Percentiles rank a stretch among this genome's conserved stretches.
Evolutionary conservation across 2,329 filamentous ascomycete species (phyloP).

Genomic region (Arthrocladium fulminans): DNA sequence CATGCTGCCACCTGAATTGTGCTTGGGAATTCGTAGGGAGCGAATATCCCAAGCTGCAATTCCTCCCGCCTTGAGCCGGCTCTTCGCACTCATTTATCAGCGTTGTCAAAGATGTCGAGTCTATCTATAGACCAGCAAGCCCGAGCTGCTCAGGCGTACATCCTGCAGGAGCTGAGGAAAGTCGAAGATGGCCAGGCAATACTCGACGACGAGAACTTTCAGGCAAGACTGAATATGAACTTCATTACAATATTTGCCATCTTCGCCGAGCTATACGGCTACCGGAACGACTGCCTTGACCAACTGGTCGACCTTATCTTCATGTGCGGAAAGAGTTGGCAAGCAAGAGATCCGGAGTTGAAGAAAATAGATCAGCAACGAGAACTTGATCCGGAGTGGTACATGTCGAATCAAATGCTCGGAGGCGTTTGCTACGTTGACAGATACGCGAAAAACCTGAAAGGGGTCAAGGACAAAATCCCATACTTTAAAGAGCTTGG

Average conservation of each 20-base stretch:
- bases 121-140: constrained; percentile 20
- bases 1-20: no score
- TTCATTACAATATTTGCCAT: constrained; percentile 22
- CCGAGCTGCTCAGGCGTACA: constrained; percentile 20
- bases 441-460: constrained; percentile 17
- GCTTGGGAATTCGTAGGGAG: not conserved
- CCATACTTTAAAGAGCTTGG: constrained; percentile 22
- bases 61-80: not conserved
- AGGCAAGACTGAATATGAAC: constrained; percentile 16
- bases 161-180: constrained; percentile 19
- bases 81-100: no score
- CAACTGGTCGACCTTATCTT: constrained; percentile 20
- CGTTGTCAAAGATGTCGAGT: constrained; percentile 1
- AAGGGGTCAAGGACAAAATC: constrained; percentile 17
- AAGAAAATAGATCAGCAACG: constrained; percentile 16
- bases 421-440: constrained; percentile 22
- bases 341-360: constrained; percentile 14
- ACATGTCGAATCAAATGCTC: constrained; percentile 21
- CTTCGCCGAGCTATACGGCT: constrained; percentile 21
- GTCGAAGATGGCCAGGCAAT: constrained; percentile 14
- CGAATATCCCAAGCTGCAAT: not conserved
- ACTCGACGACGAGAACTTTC: constrained; percentile 18
- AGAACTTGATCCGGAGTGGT: constrained; percentile 20
- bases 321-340: constrained; percentile 20
- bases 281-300: constrained; percentile 20